Conservation (phyloP, 805 yeast species). For the Jamesozyma spencerorum region DNA sequence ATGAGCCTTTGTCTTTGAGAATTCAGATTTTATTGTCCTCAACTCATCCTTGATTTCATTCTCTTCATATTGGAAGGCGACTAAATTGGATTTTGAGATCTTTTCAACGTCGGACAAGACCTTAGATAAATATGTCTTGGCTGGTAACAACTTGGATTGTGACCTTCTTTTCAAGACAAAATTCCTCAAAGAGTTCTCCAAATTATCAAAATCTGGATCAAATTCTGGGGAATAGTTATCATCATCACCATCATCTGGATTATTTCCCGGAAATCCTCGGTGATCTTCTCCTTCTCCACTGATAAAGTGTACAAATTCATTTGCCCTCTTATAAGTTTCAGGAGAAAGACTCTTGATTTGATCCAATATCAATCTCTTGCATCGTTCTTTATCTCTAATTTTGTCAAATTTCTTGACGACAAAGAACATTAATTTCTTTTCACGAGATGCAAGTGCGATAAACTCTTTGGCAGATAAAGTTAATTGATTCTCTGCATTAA, state of each 20-base stretch:
- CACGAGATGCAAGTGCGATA: constrained; percentile 80
- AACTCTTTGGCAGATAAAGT: constrained; percentile 92
- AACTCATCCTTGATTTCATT: constrained; percentile 41
- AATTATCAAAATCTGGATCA: constrained; percentile 65
- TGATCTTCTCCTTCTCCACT: constrained; percentile 35
- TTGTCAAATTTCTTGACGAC: constrained; percentile 90
- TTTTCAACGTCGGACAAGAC: constrained; percentile 54
- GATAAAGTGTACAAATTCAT: constrained; percentile 90
- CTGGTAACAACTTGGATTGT: constrained; percentile 82
- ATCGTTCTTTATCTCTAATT: constrained; percentile 70
- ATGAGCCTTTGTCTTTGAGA: constrained; percentile 42
- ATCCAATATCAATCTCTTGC: constrained; percentile 65
- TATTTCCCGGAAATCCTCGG: constrained; percentile 27
- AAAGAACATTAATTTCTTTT: constrained; percentile 83
- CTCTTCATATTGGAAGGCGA: constrained; percentile 43
- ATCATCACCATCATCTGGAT: constrained; percentile 23
- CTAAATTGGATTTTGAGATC: constrained; percentile 54
- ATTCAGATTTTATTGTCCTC: constrained; percentile 51
- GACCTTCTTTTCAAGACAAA: constrained; percentile 87
- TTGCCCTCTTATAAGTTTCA: constrained; percentile 77
- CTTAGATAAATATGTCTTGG: constrained; percentile 74
- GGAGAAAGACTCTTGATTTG: constrained; percentile 84
- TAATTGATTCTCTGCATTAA: constrained; percentile 91
- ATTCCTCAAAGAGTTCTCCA: constrained; percentile 76
- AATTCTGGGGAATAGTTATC: constrained; percentile 27